These are phyloP conservation scores for Ophiocordyceps unilateralis DNA, from an alignment of 2,329 filamentous ascomycete genomes.

Conservation along the genomic window DNA sequence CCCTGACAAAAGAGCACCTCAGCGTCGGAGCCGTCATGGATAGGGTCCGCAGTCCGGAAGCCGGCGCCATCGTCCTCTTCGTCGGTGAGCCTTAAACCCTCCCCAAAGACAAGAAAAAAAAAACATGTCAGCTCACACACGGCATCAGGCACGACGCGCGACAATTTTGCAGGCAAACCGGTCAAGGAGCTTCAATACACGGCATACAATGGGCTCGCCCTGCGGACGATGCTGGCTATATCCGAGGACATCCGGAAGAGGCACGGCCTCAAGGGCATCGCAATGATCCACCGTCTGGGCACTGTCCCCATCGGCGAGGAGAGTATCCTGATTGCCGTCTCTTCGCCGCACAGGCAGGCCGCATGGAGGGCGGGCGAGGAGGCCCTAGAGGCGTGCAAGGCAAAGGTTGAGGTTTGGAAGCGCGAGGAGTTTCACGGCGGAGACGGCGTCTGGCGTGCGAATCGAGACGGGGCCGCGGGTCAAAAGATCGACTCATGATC, in stretches of 20 bases:
- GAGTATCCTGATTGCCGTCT: conserved; percentile 79
- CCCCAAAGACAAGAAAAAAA: too few relatives aligned
- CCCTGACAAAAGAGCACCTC: conserved; percentile 46
- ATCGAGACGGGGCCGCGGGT: conserved; percentile 53
- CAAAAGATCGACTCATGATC: conserved; percentile 20
- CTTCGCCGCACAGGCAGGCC: conserved; percentile 62
- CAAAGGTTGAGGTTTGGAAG: conserved; percentile 88
- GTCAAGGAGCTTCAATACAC: conserved; percentile 62
- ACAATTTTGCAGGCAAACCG: conserved; percentile 53
- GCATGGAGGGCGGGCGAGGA: conserved; percentile 84
- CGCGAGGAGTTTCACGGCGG: conserved; percentile 69
- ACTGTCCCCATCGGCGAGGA: conserved; percentile 81
- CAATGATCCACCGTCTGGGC: conserved; percentile 72
- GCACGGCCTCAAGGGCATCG: conserved; percentile 54
- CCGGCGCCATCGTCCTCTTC: conserved; percentile 63
- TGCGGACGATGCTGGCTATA: conserved; percentile 51
- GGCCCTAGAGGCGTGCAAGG: conserved; percentile 74
- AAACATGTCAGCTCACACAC: background rate
- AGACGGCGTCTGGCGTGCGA: conserved; percentile 74
- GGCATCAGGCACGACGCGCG: conserved; percentile 51
- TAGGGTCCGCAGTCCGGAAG: conserved; percentile 52
- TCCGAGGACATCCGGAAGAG: conserved; percentile 36
- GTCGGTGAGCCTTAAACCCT: conserved; percentile 34
- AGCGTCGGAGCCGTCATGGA: conserved; percentile 40
- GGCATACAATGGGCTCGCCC: conserved; percentile 53